These are phyloP conservation scores for Trichoderma lentiforme DNA, from an alignment of 2,329 filamentous ascomycete genomes.

Conservation along the genomic window DNA sequence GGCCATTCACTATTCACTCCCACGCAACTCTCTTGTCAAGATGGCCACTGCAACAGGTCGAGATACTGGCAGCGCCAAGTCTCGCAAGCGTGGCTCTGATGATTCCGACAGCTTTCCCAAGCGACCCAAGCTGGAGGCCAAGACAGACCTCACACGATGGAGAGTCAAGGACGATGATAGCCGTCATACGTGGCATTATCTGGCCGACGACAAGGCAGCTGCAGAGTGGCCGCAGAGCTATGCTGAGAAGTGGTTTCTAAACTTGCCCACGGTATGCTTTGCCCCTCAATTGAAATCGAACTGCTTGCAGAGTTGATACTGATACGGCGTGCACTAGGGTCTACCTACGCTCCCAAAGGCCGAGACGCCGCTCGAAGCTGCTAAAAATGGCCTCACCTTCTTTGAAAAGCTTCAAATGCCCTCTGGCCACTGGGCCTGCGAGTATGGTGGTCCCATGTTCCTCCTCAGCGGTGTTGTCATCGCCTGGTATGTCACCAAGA, in stretches of 20 bases:
- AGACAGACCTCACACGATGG: slow-evolving; percentile 82
- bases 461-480: slow-evolving; percentile 82
- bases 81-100: slow-evolving; percentile 44
- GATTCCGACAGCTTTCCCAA: slow-evolving; percentile 41
- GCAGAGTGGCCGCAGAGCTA: slow-evolving; percentile 79
- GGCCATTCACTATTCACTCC: background rate
- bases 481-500: slow-evolving; percentile 84
- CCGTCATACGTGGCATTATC: slow-evolving; percentile 90
- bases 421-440: slow-evolving; percentile 92
- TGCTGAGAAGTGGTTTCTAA: slow-evolving; percentile 88
- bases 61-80: slow-evolving; percentile 31
- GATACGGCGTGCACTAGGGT: slow-evolving; percentile 47
- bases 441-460: slow-evolving; percentile 98
- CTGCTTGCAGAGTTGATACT: background rate
- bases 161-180: slow-evolving; percentile 78
- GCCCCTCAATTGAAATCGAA: background rate
- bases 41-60: slow-evolving; percentile 33
- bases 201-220: slow-evolving; percentile 67
- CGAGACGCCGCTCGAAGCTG: slow-evolving; percentile 70
- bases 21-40: slow-evolving; percentile 3
- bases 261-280: slow-evolving; percentile 66
- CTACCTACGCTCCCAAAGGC: slow-evolving; percentile 69
- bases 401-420: slow-evolving; percentile 86
- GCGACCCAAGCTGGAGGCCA: slow-evolving; percentile 47
- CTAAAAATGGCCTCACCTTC: slow-evolving; percentile 79